Base-by-base conservation (phyloP, 345 rosid species). In the Brassica juncea region DNA sequence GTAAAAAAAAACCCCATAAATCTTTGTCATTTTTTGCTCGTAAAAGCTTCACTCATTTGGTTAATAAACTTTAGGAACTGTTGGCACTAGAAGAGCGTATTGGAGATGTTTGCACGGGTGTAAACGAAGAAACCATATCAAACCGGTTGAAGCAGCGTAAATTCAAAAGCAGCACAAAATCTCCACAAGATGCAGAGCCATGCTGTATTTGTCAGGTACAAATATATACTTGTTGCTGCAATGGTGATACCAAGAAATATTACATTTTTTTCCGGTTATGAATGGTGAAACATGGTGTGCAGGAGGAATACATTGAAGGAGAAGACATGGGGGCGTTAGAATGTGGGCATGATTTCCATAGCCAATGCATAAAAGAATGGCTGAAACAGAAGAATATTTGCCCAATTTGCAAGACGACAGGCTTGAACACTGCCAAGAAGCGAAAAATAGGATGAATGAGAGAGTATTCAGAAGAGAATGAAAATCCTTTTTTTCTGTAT, bases 81-180 rank as follows among this genome's bases (percentile, higher is more conserved):
- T 82, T 93, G 81, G 98, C 99, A 31, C 79, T 93, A 49, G 99
- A 87, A 85, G 99, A 95, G 86, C 91, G 91, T 30, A 93, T 95
- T 70, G 99, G 98, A 59, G 89, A 90, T 71, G 99, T 95, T 27
- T 90, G 80, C 70, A 93, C 99, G 0, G 98, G 99, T 71, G 76
- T 95, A 84, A 90, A 79, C 71, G 98, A 90, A 78, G 98, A 89
- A 84, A 86, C 86, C 27, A 84, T 93, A 78, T 65, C 66, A 62
- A 84, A 66, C 63, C 85, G 70, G 9, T 78, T 94, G 65, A 87
- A 89, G 54, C 91, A 71, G 74, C 65, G 80, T 37, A 90, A 84
- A 66, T 86, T 63, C 72, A 71, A 79, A 15, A 8, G n/a, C 25
- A 73, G 69, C 23, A 9, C 31, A 16, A 76, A 72, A 15, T 54